Percentiles rank a stretch among this genome's conserved stretches.
These are phyloP conservation scores for Letharia columbiana DNA, from an alignment of 495 filamentous ascomycete genomes.

Conservation along the genomic window DNA sequence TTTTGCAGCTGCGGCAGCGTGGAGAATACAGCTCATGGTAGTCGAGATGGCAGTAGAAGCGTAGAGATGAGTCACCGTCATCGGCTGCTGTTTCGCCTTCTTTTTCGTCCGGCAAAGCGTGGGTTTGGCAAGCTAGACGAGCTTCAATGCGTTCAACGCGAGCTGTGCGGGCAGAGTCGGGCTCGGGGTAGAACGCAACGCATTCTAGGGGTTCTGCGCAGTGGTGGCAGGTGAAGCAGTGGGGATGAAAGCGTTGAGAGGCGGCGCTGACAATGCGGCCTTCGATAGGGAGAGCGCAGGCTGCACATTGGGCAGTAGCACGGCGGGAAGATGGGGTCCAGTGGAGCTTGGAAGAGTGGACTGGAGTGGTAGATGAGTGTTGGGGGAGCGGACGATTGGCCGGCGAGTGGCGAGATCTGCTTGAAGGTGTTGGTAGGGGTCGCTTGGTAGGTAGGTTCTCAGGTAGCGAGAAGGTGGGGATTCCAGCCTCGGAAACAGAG, in stretches of 20 bases:
- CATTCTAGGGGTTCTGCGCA: constrained; percentile 85
- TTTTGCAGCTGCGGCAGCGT: constrained; percentile 91
- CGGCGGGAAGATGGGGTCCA: constrained; percentile 41
- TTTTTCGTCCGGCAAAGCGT: constrained; percentile 49
- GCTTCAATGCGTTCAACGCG: constrained; percentile 59
- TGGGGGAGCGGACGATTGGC: constrained; percentile 24
- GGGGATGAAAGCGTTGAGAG: constrained; percentile 77
- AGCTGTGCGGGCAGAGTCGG: constrained; percentile 55
- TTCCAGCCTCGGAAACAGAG: constrained; percentile 44
- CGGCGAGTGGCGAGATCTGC: constrained; percentile 3
- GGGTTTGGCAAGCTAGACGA: constrained; percentile 40
- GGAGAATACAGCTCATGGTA: constrained; percentile 94
- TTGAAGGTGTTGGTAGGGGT: constrained; percentile 11
- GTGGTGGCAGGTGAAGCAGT: constrained; percentile 84
- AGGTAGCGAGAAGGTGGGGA: constrained; percentile 28
- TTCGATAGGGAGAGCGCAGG: constrained; percentile 74
- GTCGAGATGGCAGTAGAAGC: constrained; percentile 97
- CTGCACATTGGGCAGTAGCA: constrained; percentile 70
- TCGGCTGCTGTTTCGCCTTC: constrained; percentile 52
- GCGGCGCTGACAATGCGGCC: constrained; percentile 84
- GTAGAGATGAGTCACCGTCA: constrained; percentile 56
- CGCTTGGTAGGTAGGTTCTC: constrained; percentile 13
- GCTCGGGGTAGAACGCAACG: constrained; percentile 92
- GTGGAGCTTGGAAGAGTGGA: constrained; percentile 19
- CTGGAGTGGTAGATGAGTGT: constrained; percentile 27